phyloP scores from a whole-genome alignment of 306 rosid species.

The Herpetospermum pedunculosum region DNA sequence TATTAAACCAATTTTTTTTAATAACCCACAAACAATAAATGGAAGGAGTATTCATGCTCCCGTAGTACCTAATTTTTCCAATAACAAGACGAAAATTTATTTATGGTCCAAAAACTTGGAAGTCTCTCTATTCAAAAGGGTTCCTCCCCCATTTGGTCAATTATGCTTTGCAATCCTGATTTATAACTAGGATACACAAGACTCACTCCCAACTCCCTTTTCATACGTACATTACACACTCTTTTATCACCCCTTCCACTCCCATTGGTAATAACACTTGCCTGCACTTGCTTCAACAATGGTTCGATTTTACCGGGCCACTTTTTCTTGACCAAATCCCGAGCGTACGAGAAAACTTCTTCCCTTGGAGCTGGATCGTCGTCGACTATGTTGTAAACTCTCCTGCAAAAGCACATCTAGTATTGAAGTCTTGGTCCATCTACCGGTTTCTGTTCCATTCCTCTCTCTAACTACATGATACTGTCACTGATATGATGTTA shows the following conservation, averaged over 20 bases:
- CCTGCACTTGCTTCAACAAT: constrained; percentile 3
- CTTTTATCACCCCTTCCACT: constrained; percentile 42
- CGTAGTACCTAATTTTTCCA: no score
- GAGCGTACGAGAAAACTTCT: constrained; percentile 68
- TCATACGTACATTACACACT: constrained; percentile 55
- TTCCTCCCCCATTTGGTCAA: constrained; percentile 35
- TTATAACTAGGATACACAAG: constrained; percentile 59
- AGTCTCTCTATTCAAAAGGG: constrained; percentile 19
- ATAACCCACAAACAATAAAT: no score
- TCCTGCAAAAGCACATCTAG: constrained; percentile 27
- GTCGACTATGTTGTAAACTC: constrained; percentile 61
- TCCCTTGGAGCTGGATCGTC: constrained; percentile 76
- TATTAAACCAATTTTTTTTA: no score
- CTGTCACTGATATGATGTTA: constrained; percentile 5
- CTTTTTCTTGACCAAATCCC: constrained; percentile 51
- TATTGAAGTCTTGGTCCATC: no score
- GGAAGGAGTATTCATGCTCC: no score
- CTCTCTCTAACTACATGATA: neutral
- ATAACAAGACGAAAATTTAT: no score
- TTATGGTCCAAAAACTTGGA: neutral
- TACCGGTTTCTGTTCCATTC: neutral
- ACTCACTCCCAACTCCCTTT: constrained; percentile 46
- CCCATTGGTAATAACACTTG: constrained; percentile 3
- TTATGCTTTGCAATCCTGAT: constrained; percentile 55
- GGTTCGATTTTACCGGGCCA: constrained; percentile 47